A percentile compares a stretch with the other conserved stretches of the same genome.
These are phyloP conservation scores for Trypanosomatidae sp. DNA, from an alignment of 208 protist genomes.

Conservation along the genomic window DNA sequence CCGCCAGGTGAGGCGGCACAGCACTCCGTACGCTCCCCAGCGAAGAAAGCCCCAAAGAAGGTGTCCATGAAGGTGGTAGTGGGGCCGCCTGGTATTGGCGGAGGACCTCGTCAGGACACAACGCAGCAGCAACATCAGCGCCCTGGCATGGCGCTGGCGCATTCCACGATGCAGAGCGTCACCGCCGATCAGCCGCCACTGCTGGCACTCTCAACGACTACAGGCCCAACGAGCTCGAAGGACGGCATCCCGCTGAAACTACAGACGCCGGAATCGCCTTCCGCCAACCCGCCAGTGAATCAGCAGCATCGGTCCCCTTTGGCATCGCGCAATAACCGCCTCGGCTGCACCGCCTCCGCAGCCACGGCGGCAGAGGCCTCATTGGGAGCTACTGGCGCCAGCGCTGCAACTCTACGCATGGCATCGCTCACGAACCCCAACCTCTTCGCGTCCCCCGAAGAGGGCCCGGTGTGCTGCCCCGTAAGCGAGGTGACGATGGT, in stretches of 20 bases:
- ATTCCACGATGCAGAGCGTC: background rate
- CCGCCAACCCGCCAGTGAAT: background rate
- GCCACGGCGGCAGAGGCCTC: background rate
- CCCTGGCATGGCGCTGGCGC: background rate
- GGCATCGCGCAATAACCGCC: background rate
- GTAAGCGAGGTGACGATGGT: slow-evolving; percentile 35
- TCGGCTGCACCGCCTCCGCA: background rate
- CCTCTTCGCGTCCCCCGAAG: background rate
- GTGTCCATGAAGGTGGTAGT: background rate
- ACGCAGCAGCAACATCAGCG: background rate
- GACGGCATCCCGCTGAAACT: too few relatives aligned
- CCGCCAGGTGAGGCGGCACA: background rate
- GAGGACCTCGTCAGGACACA: background rate
- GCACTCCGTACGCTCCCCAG: background rate
- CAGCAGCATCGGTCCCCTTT: background rate
- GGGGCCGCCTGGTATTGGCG: background rate
- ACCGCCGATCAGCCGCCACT: background rate
- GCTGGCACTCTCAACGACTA: background rate
- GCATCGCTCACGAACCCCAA: background rate
- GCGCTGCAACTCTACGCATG: background rate
- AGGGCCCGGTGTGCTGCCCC: slow-evolving; percentile 22
- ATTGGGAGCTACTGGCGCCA: background rate
- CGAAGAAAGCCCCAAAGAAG: background rate
- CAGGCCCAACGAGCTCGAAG: background rate
- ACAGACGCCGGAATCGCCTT: background rate